Evolutionary conservation across 805 yeast genomes (phyloP).

Genomic region (Saccharomycopsis vini): DNA sequence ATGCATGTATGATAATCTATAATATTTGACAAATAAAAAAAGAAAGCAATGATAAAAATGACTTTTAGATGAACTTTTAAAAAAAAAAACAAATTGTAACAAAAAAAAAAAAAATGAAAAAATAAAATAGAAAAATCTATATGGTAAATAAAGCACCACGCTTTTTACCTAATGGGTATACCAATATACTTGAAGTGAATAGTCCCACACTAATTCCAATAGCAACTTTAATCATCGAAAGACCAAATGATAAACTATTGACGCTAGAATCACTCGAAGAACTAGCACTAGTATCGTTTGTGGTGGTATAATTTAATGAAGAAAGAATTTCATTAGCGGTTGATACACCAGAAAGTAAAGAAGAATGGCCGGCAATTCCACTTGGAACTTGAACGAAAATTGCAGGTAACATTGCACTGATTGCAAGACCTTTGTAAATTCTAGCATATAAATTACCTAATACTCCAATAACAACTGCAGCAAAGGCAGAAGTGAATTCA

Average conservation of each 20-base stretch:
- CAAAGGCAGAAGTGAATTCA: conserved; percentile 82
- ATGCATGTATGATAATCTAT: no score
- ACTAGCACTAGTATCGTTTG: conserved; percentile 21
- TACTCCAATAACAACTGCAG: conserved; percentile 85
- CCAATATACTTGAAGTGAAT: conserved; percentile 81
- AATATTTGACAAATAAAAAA: no score
- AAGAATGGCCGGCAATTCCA: conserved; percentile 86
- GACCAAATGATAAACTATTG: conserved; percentile 49
- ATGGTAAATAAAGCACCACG: conserved; percentile 79
- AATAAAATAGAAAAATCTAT: conserved; percentile 23
- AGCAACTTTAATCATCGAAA: conserved; percentile 86
- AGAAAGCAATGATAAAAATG: no score
- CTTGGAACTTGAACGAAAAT: conserved; percentile 93
- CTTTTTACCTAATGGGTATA: conserved; percentile 89
- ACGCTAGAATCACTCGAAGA: conserved; percentile 12
- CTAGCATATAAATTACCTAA: conserved; percentile 84
- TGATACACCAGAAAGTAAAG: conserved; percentile 69
- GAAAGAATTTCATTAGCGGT: conserved; percentile 63
- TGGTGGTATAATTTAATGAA: conserved; percentile 26
- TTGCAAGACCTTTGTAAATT: conserved; percentile 83
- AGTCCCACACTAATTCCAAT: conserved; percentile 92
- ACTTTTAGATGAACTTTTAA: no score
- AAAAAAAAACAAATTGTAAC: no score
- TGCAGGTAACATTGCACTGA: conserved; percentile 92
- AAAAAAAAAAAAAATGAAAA: neutral